Percentiles rank a stretch among this genome's conserved stretches.
Evolutionary conservation across 257 asterid species (phyloP).

Genomic region (Fraxinus pennsylvanica): DNA sequence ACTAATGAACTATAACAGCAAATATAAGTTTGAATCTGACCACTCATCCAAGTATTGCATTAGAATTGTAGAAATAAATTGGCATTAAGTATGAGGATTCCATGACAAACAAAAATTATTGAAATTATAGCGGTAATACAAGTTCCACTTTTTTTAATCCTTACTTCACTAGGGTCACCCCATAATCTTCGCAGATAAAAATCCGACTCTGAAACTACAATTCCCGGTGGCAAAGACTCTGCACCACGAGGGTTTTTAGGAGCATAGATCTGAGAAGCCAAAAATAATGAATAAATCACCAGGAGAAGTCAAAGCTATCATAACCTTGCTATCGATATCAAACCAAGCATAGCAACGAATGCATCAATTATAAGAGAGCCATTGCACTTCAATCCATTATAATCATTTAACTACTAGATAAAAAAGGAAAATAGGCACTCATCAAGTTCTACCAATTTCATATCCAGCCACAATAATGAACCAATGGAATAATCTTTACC

Average conservation of each 20-base stretch:
- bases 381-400: constrained; percentile 1
- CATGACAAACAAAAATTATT: not conserved
- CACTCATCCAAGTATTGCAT: not conserved
- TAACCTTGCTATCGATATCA: constrained; percentile 13
- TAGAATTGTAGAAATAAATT: not conserved
- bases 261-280: constrained; percentile 64
- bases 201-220: constrained; percentile 89
- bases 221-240: constrained; percentile 96
- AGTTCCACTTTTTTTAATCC: constrained; percentile 21
- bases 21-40: constrained; percentile 6
- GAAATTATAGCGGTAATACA: constrained; percentile 8
- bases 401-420: constrained; percentile 12
- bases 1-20: constrained; percentile 3
- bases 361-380: not conserved
- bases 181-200: constrained; percentile 88
- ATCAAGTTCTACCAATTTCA: not conserved
- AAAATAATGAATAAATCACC: constrained; percentile 9
- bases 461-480: constrained; percentile 1
- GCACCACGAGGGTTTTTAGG: constrained; percentile 99
- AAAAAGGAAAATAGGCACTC: not conserved
- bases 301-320: not conserved
- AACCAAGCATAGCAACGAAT: constrained; percentile 8
- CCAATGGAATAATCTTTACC: constrained; percentile 13
- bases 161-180: constrained; percentile 99
- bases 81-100: constrained; percentile 4